phyloP scores from a whole-genome alignment of 1,284 basidiomycete genomes.

The Retiboletus fuscus region DNA sequence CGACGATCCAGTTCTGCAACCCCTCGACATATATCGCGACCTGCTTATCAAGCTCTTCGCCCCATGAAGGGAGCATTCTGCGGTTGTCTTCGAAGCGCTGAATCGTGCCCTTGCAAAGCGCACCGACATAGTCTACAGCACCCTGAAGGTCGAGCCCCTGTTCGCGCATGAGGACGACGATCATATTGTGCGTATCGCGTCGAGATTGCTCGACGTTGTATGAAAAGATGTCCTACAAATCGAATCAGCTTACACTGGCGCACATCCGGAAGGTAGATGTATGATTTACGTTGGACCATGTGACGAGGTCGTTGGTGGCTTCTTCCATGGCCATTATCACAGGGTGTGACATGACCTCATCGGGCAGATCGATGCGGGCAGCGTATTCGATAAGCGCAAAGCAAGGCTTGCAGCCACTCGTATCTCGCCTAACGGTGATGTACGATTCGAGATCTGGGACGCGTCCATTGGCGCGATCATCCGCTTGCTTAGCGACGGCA shows the following conservation, averaged over 20 bases:
- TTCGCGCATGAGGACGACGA: conserved; percentile 66
- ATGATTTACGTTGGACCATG: conserved; percentile 67
- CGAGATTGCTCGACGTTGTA: conserved; percentile 72
- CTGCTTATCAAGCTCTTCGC: conserved; percentile 61
- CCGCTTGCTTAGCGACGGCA: conserved; percentile 63
- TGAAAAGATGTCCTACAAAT: conserved; percentile 67
- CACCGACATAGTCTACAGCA: conserved; percentile 66
- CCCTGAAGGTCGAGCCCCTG: conserved; percentile 61
- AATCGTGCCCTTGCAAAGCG: conserved; percentile 61
- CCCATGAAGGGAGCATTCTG: conserved; percentile 63
- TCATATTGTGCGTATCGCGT: conserved; percentile 69
- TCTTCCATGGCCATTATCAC: conserved; percentile 64
- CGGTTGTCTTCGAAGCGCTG: conserved; percentile 60
- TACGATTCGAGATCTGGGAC: conserved; percentile 69
- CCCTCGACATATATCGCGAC: conserved; percentile 63
- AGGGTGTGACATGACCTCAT: conserved; percentile 64
- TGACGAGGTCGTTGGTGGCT: conserved; percentile 67
- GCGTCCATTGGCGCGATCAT: conserved; percentile 59
- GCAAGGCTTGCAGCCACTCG: conserved; percentile 68
- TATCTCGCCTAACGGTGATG: conserved; percentile 67
- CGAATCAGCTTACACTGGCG: conserved; percentile 18
- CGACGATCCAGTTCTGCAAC: conserved; percentile 69
- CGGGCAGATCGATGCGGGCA: conserved; percentile 66
- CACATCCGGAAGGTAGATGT: background rate
- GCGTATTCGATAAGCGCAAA: conserved; percentile 72